Percentiles rank a stretch among this genome's conserved stretches.
Conservation (phyloP, 2,329 filamentous ascomycete genomes). For the Trichoderma asperellum region DNA sequence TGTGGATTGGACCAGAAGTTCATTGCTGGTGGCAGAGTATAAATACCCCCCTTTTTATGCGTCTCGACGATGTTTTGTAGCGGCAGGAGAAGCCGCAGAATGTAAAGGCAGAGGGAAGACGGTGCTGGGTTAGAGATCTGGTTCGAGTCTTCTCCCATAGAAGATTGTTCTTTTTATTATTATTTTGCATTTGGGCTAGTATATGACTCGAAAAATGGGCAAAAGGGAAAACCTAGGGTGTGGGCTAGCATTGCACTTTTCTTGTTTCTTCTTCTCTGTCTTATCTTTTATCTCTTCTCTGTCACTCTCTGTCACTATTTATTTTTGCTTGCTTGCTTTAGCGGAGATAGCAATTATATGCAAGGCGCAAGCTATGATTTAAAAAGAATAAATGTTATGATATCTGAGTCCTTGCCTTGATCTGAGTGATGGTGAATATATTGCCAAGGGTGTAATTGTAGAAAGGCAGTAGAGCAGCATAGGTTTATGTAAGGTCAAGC, state of each 20-base stretch:
- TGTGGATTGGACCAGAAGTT: conserved; percentile 23
- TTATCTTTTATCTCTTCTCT: neutral
- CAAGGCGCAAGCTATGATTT: conserved; percentile 18
- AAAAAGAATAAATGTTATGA: neutral
- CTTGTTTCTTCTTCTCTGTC: neutral
- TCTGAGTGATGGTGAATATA: neutral
- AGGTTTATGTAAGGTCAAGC: no score
- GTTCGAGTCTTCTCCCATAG: neutral
- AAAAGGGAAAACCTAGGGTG: conserved; percentile 5
- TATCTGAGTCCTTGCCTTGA: neutral
- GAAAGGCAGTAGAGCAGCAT: no score
- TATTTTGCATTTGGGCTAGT: conserved; percentile 18
- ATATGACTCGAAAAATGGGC: conserved; percentile 26
- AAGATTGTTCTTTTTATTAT: neutral
- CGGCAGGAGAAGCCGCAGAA: conserved; percentile 13
- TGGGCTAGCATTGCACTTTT: conserved; percentile 9
- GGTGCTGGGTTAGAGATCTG: neutral
- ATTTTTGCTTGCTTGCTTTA: conserved; percentile 18
- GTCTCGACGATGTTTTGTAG: conserved; percentile 27
- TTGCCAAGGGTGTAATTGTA: no score
- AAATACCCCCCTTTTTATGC: conserved; percentile 14
- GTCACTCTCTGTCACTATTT: conserved; percentile 1
- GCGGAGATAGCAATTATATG: conserved; percentile 22
- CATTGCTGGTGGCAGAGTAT: conserved; percentile 19
- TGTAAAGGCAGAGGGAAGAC: neutral